phyloP scores from a whole-genome alignment of 2,329 filamentous ascomycete genomes.

The Escovopsis weberi region DNA sequence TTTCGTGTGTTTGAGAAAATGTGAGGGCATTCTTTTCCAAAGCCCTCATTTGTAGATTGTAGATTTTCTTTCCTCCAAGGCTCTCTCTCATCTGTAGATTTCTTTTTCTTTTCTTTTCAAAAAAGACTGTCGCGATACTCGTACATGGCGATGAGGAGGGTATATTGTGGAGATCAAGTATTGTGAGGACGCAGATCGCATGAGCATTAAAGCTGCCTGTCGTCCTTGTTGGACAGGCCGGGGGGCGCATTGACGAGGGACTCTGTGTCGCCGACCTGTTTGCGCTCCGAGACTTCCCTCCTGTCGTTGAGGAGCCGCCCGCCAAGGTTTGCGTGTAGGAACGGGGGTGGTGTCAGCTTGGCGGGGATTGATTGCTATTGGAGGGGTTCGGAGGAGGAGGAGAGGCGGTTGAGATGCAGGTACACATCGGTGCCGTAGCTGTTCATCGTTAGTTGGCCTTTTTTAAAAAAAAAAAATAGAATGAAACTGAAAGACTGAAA shows the following conservation, averaged over 20 bases:
- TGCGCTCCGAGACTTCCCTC: slow-evolving; percentile 68
- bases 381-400: slow-evolving; percentile 86
- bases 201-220: slow-evolving; percentile 20
- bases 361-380: slow-evolving; percentile 68
- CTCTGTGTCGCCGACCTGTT: slow-evolving; percentile 82
- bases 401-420: slow-evolving; percentile 89
- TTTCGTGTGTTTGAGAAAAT: too few species aligned
- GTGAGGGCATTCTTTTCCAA: too few species aligned
- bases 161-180: too few species aligned
- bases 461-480: too few species aligned
- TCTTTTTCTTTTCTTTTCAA: neutral
- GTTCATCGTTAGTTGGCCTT: slow-evolving; percentile 8
- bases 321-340: slow-evolving; percentile 29
- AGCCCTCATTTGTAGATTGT: neutral
- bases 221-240: slow-evolving; percentile 14
- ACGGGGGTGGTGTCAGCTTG: slow-evolving; percentile 12
- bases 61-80: neutral
- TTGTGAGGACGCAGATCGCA: too few species aligned
- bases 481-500: neutral
- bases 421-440: slow-evolving; percentile 98
- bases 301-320: slow-evolving; percentile 51
- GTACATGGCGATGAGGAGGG: too few species aligned
- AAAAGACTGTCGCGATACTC: too few species aligned
- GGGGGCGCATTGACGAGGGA: slow-evolving; percentile 49
- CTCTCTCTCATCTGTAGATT: neutral